phyloP scores from a whole-genome alignment of 345 rosid genomes.

The Populus davidiana region DNA sequence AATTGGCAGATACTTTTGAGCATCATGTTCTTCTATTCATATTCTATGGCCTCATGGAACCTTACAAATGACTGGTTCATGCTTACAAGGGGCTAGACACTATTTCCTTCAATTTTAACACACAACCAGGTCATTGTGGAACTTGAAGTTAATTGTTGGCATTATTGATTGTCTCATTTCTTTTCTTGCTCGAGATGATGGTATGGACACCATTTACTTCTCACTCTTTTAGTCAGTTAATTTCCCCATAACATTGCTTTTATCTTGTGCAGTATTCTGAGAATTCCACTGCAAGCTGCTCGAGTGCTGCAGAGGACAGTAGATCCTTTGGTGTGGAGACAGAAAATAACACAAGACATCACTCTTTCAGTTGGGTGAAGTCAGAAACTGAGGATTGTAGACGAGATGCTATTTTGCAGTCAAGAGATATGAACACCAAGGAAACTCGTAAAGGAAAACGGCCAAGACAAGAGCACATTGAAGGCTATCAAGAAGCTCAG shows the following conservation, averaged over 20 bases:
- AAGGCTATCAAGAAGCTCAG: conserved; percentile 30
- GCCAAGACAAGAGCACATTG: conserved; percentile 53
- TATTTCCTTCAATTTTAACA: too few relatives aligned
- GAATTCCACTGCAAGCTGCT: neutral
- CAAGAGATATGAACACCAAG: conserved; percentile 20
- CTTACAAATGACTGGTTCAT: too few relatives aligned
- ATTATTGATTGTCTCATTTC: too few relatives aligned
- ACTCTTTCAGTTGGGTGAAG: conserved; percentile 26
- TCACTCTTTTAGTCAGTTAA: too few relatives aligned
- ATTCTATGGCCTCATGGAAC: too few relatives aligned
- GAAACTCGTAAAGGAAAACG: conserved; percentile 58
- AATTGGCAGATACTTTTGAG: too few relatives aligned
- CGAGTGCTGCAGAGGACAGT: conserved; percentile 24
- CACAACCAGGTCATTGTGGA: too few relatives aligned
- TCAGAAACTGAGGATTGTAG: conserved; percentile 41
- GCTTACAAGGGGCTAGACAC: too few relatives aligned
- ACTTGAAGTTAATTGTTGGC: too few relatives aligned
- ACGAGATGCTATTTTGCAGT: conserved; percentile 21
- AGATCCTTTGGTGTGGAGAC: conserved; percentile 23
- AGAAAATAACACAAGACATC: conserved; percentile 20
- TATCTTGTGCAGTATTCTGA: conserved; percentile 11
- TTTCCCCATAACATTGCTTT: neutral
- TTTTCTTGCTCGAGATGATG: too few relatives aligned
- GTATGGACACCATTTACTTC: too few relatives aligned
- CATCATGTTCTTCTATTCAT: too few relatives aligned